These are phyloP conservation scores for Petunia secreta DNA, from an alignment of 257 asterid species.

Conservation along the genomic window DNA sequence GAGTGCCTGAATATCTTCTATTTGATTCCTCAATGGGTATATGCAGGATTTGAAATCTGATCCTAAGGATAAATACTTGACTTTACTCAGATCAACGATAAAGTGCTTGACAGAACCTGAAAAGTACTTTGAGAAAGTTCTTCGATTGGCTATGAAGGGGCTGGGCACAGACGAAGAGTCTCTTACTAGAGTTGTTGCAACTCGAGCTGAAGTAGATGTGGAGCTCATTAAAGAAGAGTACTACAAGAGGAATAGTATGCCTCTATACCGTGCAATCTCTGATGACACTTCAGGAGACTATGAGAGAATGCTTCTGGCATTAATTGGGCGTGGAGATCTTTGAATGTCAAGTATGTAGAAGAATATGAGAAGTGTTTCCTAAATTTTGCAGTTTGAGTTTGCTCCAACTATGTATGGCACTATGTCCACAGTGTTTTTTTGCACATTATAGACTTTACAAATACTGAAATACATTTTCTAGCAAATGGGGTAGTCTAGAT, in stretches of 20 bases:
- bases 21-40: neutral
- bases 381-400: neutral
- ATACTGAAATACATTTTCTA: too few species aligned
- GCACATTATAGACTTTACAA: neutral
- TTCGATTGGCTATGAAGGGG: slow-evolving; percentile 59
- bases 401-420: neutral
- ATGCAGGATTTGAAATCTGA: slow-evolving; percentile 71
- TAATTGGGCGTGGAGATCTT: slow-evolving; percentile 55
- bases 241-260: slow-evolving; percentile 61
- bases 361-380: neutral
- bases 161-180: slow-evolving; percentile 78
- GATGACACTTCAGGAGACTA: slow-evolving; percentile 83
- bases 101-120: slow-evolving; percentile 76
- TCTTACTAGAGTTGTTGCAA: slow-evolving; percentile 74
- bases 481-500: neutral
- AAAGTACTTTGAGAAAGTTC: slow-evolving; percentile 70
- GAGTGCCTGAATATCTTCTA: neutral
- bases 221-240: slow-evolving; percentile 66
- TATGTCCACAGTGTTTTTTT: neutral
- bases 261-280: slow-evolving; percentile 62
- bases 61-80: slow-evolving; percentile 55
- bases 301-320: slow-evolving; percentile 65
- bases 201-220: slow-evolving; percentile 79
- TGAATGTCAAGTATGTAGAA: slow-evolving; percentile 11
- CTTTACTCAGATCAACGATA: slow-evolving; percentile 66